Evolutionary conservation across 257 asterid genomes (phyloP).

Genomic region (Nicotiana obtusifolia): DNA sequence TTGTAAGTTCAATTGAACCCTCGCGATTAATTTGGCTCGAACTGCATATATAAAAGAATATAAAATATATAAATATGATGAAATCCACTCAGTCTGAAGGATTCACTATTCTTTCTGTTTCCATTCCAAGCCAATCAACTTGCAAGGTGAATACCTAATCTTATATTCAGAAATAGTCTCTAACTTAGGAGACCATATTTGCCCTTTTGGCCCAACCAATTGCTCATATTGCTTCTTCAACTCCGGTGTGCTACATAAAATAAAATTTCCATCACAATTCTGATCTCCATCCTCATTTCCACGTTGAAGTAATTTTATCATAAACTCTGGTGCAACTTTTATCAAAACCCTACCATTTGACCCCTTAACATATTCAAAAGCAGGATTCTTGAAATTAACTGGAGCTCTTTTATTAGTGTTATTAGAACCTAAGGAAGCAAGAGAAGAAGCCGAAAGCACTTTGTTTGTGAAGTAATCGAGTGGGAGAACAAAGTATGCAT

Average conservation of each 20-base stretch:
- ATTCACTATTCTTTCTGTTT: conserved; percentile 34
- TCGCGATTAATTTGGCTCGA: no score
- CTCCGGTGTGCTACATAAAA: conserved; percentile 82
- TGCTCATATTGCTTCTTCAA: conserved; percentile 60
- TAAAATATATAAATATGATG: background rate
- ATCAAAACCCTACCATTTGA: conserved; percentile 59
- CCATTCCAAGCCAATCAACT: conserved; percentile 52
- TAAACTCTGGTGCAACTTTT: conserved; percentile 56
- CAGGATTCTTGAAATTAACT: conserved; percentile 37
- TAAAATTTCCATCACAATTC: background rate
- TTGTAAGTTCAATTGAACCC: no score
- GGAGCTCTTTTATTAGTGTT: background rate
- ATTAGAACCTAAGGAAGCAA: conserved; percentile 32
- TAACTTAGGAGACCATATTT: conserved; percentile 71
- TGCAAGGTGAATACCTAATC: conserved; percentile 65
- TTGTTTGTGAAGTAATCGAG: conserved; percentile 38
- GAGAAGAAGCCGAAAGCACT: conserved; percentile 43
- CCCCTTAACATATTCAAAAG: conserved; percentile 54
- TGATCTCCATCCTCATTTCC: background rate
- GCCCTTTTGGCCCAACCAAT: conserved; percentile 57
- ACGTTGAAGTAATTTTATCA: conserved; percentile 19
- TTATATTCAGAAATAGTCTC: conserved; percentile 72
- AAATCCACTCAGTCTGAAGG: no score
- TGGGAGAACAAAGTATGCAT: conserved; percentile 68
- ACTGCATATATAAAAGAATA: background rate